Base-by-base conservation (phyloP, 2,329 filamentous ascomycete species). In the Dactylellina parvicollis region DNA sequence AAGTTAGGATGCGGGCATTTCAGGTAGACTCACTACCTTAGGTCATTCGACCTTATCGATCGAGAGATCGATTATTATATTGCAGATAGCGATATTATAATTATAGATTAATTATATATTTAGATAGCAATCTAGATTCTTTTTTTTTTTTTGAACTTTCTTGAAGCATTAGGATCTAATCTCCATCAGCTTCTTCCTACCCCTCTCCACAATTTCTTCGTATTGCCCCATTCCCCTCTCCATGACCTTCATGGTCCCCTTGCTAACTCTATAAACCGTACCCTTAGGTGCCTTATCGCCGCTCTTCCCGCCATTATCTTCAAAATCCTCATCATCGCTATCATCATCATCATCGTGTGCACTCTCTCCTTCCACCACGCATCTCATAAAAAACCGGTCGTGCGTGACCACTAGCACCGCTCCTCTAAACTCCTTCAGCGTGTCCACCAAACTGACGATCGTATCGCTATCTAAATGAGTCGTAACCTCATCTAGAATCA, bases 391-490 rank as follows among this genome's bases (percentile, higher is more conserved):
- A 84, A 90, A 96, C 30, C 92, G 84, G 79, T 96, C 92, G 82
- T 96, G 92, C 34, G 88, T 92, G 3, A 95, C 89, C 3, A 95
- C 81, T 38, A 96, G 81, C 2, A 95, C 85, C 0, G 91, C 91
- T 0, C 92, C 92, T 62, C 88, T 85, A 84, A 90, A 96, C 1
- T 81, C 81, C 12, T 85, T 84, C 75, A 96, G 79, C 1, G 89
- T 89, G 22, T 86, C 84, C 0, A 89, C 84, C 61, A 96, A 81
- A 1, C 90, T 90, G 5, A 87, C 86, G 22, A 94, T 90, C 0
- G 90, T 94, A 80, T 95, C 87, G 74, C 90, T 91, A 79, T 96
- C 92, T 40, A 96, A 83, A 82, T 96, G 92, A 0, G 92, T 94
- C 4, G 91, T 95, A 22, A 92, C 89, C 79, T 92, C 92, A 79